Conservation (phyloP, 148 eudicot species). For the Heliamphora exappendiculata region DNA sequence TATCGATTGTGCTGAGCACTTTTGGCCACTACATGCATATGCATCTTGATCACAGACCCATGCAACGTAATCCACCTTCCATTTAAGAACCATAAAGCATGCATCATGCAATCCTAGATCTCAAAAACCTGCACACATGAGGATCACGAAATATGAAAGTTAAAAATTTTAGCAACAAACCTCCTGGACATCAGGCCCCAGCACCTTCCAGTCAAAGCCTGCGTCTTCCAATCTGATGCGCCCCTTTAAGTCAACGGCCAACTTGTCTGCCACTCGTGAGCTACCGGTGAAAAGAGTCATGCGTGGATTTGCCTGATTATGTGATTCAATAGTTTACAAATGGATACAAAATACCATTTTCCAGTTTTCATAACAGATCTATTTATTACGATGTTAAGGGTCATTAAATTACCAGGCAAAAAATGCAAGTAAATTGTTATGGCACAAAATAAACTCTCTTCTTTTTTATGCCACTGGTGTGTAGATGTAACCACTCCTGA, state of each 20-base stretch:
- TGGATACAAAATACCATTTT: neutral
- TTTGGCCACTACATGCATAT: conserved; percentile 95
- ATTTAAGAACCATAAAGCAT: conserved; percentile 5
- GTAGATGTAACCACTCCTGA: neutral
- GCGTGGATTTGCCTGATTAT: conserved; percentile 75
- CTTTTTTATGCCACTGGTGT: neutral
- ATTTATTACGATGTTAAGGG: neutral
- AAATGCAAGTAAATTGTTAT: neutral
- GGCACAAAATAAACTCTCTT: neutral
- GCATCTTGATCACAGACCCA: conserved; percentile 99
- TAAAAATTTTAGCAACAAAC: conserved; percentile 25
- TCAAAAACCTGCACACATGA: neutral
- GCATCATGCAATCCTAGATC: neutral
- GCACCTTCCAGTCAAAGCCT: conserved; percentile 97
- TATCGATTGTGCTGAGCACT: conserved; percentile 92
- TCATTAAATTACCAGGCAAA: neutral
- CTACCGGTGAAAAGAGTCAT: conserved; percentile 99
- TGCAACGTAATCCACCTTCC: conserved; percentile 84
- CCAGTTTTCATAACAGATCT: neutral
- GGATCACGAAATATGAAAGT: neutral
- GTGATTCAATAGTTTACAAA: neutral
- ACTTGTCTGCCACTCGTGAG: conserved; percentile 89
- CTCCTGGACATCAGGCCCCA: conserved; percentile 98
- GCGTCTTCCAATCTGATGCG: conserved; percentile 90
- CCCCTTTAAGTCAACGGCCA: conserved; percentile 80